Evolutionary conservation across 768 basidiomycete genomes (phyloP), one percentile per base, ranked within the genome.

Genomic region (Termitomyces sp.): DNA sequence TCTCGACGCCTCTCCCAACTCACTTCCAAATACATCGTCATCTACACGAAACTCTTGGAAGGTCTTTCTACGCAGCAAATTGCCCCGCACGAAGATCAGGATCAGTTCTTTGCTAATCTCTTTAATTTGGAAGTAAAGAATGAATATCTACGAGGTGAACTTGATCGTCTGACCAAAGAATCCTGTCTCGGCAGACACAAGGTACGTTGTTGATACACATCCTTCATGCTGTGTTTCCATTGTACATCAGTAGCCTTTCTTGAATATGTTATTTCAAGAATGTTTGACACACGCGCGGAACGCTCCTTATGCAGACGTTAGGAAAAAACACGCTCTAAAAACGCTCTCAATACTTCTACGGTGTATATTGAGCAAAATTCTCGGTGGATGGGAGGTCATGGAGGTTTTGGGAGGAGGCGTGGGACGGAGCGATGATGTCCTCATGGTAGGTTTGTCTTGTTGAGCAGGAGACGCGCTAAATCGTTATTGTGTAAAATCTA

Each of bases 361-460:
- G 11, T 73, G 74, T 55, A 66, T 86, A 18, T 72, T 89, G 54
- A 73, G 73, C 39, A 88, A 88, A 70, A 80, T 81, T 55, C 68
- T 83, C 1, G 77, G 82, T 4, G 88, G 88, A 33, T 88, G 84
- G 85, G 88, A 89, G 65, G 78, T 84, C 7, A 89, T 89, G 87
- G 82, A 88, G 42, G 68, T 87, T 24, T 78, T 88, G 46, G 85
- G 85, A 2, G 84, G 85, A 15, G 81, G 81, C 45, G 83, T 86
- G 5, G 73, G 70, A 12, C 73, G 80, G 54, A 86, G 85, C 54
- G 87, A 89, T 66, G 62, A 59, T 18, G 74, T 83, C 12, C 88
- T 89, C 68, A 81, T 77, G 72, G 86, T 76, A 45, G 24, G 66
- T 62, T 30, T 42, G 49, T 50, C 12, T 27, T 16, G 53, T 31